Base-by-base conservation (phyloP, 345 rosid species). In the Kandelia obovata region DNA sequence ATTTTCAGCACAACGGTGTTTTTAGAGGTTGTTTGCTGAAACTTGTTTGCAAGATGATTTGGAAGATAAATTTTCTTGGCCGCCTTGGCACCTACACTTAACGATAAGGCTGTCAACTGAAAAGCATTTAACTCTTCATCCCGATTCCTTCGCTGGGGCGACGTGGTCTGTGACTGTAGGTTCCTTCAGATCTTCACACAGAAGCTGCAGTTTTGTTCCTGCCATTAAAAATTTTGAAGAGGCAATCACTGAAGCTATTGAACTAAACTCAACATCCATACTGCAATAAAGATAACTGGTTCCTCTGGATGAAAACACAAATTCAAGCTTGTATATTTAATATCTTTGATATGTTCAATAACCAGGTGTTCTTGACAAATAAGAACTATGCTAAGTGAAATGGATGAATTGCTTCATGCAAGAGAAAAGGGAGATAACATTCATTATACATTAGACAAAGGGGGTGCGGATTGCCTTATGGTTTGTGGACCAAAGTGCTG, bases 31-130 rank as follows among this genome's bases (percentile, higher is more conserved):
- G 28, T 20, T 27, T 56, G 16, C 59, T 55, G 34, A 0, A 32
- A n/a, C 4, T 23, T n/a, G 7, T 52, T 25, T 4, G 17, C 27
- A 52, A 13, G 16, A 17, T 7, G 25, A 67, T 55, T 7, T 1
- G 16, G 46, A 16, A n/a, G 15, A 43, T 21, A 20, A 19, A 5
- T 7, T 55, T 59, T 16, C 49, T 60, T 37, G 65, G 57, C 11
- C n/a, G 15, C 53, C 28, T 43, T 53, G 35, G 19, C 3, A 20
- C 67, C 74, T 55, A 52, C 39, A 55, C 74, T 63, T 71, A 71
- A 39, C 23, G 74, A 63, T 56, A 71, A 63, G n/a, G 61, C 62
- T 10, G 63, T 70, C 10, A 62, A 25, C n/a, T 43, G 25, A 34
- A 17, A 31, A 62, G 53, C 11, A 6, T 15, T 53, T 13, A 32